Evolutionary conservation across 495 filamentous ascomycete genomes (phyloP).

Genomic region (Trichocladium antarcticum): DNA sequence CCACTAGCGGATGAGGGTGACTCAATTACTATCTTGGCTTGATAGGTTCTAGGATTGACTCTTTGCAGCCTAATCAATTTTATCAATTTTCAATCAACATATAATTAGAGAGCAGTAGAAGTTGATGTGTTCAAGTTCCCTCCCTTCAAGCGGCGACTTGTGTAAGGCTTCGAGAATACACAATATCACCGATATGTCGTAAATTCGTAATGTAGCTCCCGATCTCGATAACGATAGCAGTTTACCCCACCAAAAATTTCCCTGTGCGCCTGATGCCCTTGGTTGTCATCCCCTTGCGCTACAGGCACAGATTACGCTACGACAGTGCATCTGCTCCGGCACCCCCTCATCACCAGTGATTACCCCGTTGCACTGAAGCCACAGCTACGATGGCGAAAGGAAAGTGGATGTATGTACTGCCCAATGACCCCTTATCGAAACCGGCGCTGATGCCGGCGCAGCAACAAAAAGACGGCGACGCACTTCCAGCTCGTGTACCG

Average conservation of each 20-base stretch:
- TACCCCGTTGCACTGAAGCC: not conserved
- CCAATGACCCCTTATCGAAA: not conserved
- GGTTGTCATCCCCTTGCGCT: not conserved
- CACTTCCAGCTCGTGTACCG: constrained; percentile 92
- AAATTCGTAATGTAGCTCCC: not conserved
- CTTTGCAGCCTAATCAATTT: too few species aligned
- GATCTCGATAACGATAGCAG: constrained; percentile 24
- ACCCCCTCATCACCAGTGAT: not conserved
- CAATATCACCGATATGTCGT: too few species aligned
- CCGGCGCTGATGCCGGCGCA: constrained; percentile 27
- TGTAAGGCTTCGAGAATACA: too few species aligned
- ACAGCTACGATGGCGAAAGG: constrained; percentile 58
- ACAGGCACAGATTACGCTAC: not conserved
- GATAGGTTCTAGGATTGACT: too few species aligned
- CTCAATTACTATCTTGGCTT: too few species aligned
- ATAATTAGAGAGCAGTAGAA: too few species aligned
- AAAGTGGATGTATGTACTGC: constrained; percentile 71
- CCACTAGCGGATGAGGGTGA: too few species aligned
- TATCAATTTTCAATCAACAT: too few species aligned
- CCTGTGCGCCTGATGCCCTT: constrained; percentile 6
- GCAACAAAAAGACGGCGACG: constrained; percentile 86
- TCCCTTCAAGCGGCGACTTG: too few species aligned
- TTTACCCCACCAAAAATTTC: constrained; percentile 40
- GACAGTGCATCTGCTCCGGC: not conserved
- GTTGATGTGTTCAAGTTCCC: too few species aligned